A percentile compares a stretch with the other conserved stretches of the same genome.
Conservation (phyloP, 805 yeast species). For the Sugiyamaella americana region DNA sequence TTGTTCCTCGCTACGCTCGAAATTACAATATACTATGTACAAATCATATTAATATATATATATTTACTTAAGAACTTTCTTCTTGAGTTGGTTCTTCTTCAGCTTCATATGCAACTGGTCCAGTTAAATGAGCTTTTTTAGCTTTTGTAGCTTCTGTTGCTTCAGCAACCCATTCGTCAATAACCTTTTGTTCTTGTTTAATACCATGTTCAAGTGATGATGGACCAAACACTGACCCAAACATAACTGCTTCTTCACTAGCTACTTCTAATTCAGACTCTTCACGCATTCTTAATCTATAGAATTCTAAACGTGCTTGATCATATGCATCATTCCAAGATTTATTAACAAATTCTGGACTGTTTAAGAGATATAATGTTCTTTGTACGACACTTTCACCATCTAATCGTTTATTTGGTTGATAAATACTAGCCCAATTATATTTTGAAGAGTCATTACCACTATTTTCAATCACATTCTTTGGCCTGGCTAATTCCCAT, state of each 20-base stretch:
- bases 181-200: constrained; percentile 59
- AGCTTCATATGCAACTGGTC: constrained; percentile 25
- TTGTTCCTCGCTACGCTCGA: too few relatives aligned
- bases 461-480: constrained; percentile 67
- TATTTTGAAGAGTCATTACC: constrained; percentile 47
- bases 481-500: constrained; percentile 94
- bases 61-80: not conserved
- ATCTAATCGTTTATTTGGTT: constrained; percentile 66
- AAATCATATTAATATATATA: too few relatives aligned
- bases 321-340: constrained; percentile 62
- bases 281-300: constrained; percentile 74
- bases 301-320: constrained; percentile 81
- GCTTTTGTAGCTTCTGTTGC: constrained; percentile 61
- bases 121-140: constrained; percentile 30
- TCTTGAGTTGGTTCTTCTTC: constrained; percentile 25
- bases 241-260: constrained; percentile 79
- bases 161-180: constrained; percentile 66
- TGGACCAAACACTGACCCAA: constrained; percentile 66
- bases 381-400: constrained; percentile 87
- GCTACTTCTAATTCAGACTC: constrained; percentile 68
- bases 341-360: constrained; percentile 17
- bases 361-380: constrained; percentile 46
- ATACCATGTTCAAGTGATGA: constrained; percentile 63
- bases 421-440: constrained; percentile 79
- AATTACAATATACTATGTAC: too few relatives aligned